Evolutionary conservation across 1,139 yeast species (phyloP), one percentile per base, ranked within the genome.

Genomic region (Geotrichum cucujoidarum): DNA sequence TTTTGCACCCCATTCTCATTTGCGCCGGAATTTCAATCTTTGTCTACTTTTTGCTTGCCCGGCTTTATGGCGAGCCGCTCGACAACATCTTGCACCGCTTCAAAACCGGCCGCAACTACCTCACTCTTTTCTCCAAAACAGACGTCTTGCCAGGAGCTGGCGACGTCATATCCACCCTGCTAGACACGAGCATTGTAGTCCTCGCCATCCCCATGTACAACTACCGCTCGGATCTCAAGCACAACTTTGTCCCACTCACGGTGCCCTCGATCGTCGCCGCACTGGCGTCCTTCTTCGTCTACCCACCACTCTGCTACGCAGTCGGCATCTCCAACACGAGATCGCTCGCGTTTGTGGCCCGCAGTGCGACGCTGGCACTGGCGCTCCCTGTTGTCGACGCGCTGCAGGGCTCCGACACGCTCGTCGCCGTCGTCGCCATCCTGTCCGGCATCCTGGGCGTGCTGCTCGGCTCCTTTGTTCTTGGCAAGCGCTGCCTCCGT

Each of bases 351-450:
- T 84, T 83, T 61, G 81, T 84, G 7, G 92, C 92, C 1, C 71
- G 95, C 53, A 81, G 88, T 10, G 88, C 82, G n/a, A 85, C 95
- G 0, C 72, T 85, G 55, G 94, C 94, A 0, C 69, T 85, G 47
- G 94, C 94, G 0, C 76, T 86, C 1, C 95, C 95, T 0, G 73
- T 84, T 53, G 79, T 83, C 8, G 68, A 67, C 16, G 74, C 86
- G 0, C 68, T 86, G 36, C 81, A 76, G 13, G 95, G 94, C 0
- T 80, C 86, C 0, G 73, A 79, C 1, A 77, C 87, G 3, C 70
- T 85, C 44, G 84, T 83, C 79, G 88, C 94, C 0, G 88, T 83
- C 16, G 80, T 87, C 40, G 86, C 94, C 0, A 83, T 86, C 36
- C 67, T 86, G 52, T 80, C 89, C 30, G 95, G 95, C 3, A 81